Evolutionary conservation across 371 early-diverging fungal genomes (phyloP), one percentile per base, ranked within the genome.

Genomic region (Fennellomyces sp.): DNA sequence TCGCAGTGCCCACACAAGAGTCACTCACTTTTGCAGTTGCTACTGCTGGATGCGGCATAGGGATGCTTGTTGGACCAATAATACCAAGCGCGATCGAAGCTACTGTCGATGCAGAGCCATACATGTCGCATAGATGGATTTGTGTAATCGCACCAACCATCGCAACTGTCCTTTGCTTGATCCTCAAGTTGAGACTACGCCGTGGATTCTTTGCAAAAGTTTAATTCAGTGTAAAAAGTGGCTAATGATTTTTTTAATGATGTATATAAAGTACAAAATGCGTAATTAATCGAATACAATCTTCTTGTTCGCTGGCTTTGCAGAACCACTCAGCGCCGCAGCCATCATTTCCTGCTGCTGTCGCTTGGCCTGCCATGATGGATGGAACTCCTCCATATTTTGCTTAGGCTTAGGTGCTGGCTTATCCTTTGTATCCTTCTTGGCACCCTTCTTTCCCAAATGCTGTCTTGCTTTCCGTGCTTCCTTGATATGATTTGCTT

Each of bases 341-440:
- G 75, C 71, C 70, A 80, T 76, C 56, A 75, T 71, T 41, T 75
- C 72, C 56, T 80, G 73, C 62, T 80, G 70, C 13, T 69, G 62
- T 56, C 69, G 69, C 58, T 80, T 80, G 36, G 80, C 80, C 51
- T 75, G 70, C 80, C 80, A 80, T 42, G 80, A 80, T 38, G 80
- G 80, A 69, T 80, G 80, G 19, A 75, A 65, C 8, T 48, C 49
- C 29, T 47, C 59, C 45, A 45, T 23, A 21, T 45, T 45, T 12
- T 45, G 19, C 21, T 45, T 45, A 4, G 45, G 45, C n/a, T 39
- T 48, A 25, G 38, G 38, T 21, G n/a, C 27, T 21, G 3, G 13
- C 47, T 26, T 52, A 28, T 64, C 61, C 30, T 65, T 56, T 39
- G 27, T 45, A 33, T 35, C 27, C 30, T 25, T 26, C 28, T 51